Conservation (phyloP, 2,329 filamentous ascomycete genomes). For the Meredithiella fracta region DNA sequence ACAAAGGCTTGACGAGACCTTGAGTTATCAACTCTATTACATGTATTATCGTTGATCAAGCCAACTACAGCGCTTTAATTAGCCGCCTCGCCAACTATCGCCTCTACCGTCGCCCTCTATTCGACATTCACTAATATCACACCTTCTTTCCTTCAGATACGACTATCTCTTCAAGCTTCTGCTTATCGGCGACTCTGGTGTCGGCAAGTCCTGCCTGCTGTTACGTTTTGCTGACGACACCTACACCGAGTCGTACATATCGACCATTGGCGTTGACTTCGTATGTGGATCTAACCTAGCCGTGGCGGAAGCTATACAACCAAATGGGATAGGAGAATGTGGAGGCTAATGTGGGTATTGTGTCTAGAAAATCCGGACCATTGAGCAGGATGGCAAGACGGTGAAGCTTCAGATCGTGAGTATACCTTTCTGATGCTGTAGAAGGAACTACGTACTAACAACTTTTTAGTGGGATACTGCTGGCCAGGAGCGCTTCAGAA, state of each 20-base stretch:
- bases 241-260: constrained; percentile 99
- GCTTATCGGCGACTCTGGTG: constrained; percentile 99
- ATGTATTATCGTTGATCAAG: no score
- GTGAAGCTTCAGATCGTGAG: constrained; percentile 98
- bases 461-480: constrained; percentile 82
- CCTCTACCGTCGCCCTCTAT: background rate
- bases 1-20: no score
- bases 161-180: constrained; percentile 99
- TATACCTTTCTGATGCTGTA: background rate
- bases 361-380: constrained; percentile 91
- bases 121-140: background rate
- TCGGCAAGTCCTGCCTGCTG: constrained; percentile 98
- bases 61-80: no score
- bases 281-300: constrained; percentile 38
- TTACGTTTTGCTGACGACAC: constrained; percentile 97
- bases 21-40: no score
- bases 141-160: constrained; percentile 51
- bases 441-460: background rate
- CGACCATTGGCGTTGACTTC: constrained; percentile 98
- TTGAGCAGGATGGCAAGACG: constrained; percentile 98
- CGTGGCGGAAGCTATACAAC: background rate
- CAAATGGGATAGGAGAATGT: background rate
- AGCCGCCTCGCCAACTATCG: background rate
- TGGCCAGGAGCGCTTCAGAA: constrained; percentile 97
- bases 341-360: background rate